Evolutionary conservation across 129 eudicot genomes (phyloP).

Genomic region (Tagetes erecta): DNA sequence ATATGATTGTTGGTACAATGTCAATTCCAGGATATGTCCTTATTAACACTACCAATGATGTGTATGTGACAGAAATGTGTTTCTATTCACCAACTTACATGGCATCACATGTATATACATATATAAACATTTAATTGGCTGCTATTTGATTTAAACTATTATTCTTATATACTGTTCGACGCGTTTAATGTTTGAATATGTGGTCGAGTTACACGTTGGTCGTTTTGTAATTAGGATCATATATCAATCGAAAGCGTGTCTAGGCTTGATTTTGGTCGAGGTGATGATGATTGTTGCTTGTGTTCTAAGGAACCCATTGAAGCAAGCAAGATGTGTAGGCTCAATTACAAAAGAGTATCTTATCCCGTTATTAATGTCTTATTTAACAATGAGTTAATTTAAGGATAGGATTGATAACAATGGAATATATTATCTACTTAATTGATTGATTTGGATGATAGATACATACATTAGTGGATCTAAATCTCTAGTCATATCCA

Average conservation of each 20-base stretch:
- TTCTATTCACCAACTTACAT: conserved; percentile 40
- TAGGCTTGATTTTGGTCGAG: conserved; percentile 8
- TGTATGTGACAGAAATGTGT: conserved; percentile 33
- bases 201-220: background rate
- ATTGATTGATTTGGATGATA: conserved; percentile 29
- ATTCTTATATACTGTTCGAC: too few relatives aligned
- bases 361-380: conserved; percentile 8
- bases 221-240: background rate
- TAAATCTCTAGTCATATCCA: conserved; percentile 16
- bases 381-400: background rate
- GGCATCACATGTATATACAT: conserved; percentile 27
- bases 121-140: background rate
- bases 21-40: conserved; percentile 40
- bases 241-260: conserved; percentile 7
- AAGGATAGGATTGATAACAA: conserved; percentile 27
- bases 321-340: conserved; percentile 35
- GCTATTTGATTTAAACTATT: too few relatives aligned
- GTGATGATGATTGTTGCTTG: conserved; percentile 28
- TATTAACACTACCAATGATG: conserved; percentile 30
- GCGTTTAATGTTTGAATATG: background rate
- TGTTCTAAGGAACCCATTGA: conserved; percentile 28
- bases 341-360: conserved; percentile 18
- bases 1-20: conserved; percentile 32
- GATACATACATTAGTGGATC: conserved; percentile 22
- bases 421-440: conserved; percentile 21